Percentiles rank a stretch among this genome's conserved stretches.
Evolutionary conservation across 352 stramenopile species (phyloP).

Genomic region (Globisporangium barbulae): DNA sequence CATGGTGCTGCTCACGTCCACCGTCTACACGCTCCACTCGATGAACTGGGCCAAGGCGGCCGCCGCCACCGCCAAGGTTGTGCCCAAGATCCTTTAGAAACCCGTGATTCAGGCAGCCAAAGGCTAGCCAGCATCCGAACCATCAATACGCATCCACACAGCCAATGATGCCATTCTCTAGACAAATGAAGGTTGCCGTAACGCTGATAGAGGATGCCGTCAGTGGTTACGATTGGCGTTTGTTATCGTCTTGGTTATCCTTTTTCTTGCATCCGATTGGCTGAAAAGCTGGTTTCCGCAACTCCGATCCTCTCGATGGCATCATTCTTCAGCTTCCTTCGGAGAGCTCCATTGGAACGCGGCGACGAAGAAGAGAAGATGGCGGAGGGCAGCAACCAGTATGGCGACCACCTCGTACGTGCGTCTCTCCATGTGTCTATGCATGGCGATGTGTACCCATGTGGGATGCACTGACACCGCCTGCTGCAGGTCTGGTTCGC

Average conservation of each 20-base stretch:
- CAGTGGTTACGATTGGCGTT: too few species aligned
- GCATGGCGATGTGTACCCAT: not conserved
- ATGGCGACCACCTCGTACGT: conserved; percentile 18
- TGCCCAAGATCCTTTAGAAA: conserved; percentile 29
- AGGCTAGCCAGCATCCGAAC: not conserved
- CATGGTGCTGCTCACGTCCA: conserved; percentile 92
- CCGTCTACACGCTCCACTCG: conserved; percentile 90
- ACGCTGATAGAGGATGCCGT: too few species aligned
- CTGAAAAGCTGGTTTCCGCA: not conserved
- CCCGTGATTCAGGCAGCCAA: not conserved
- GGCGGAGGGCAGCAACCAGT: conserved; percentile 2
- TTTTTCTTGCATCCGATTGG: not conserved
- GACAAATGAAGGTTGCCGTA: too few species aligned
- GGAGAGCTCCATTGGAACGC: not conserved
- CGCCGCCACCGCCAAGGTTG: conserved; percentile 25
- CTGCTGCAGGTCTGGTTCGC: conserved; percentile 69
- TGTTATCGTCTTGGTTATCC: not conserved
- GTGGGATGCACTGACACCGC: not conserved
- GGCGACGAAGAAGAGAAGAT: not conserved
- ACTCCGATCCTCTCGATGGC: not conserved
- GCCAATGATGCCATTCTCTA: not conserved
- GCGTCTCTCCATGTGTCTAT: not conserved
- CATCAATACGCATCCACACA: not conserved
- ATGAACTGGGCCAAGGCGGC: conserved; percentile 81
- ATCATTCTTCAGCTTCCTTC: not conserved